Percentiles rank a stretch among this genome's conserved stretches.
These are phyloP conservation scores for Picochlorum sp. DNA, from an alignment of 139 green algal species.

Conservation along the genomic window DNA sequence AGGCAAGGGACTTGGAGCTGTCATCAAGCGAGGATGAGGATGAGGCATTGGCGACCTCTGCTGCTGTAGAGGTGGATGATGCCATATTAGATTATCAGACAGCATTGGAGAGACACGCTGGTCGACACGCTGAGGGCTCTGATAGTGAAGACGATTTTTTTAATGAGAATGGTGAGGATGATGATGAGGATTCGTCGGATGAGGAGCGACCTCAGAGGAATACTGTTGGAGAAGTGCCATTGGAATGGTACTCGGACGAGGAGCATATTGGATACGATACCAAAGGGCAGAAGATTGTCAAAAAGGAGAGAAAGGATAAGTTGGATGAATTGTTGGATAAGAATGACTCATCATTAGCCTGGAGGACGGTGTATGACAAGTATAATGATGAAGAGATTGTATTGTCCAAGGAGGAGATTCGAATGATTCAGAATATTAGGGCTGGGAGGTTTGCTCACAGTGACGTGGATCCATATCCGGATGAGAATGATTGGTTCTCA, in stretches of 20 bases:
- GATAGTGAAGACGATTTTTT: conserved; percentile 14
- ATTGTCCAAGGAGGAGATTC: conserved; percentile 79
- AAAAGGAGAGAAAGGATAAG: conserved; percentile 46
- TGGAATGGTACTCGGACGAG: conserved; percentile 93
- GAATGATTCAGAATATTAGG: conserved; percentile 85
- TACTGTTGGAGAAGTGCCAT: conserved; percentile 82
- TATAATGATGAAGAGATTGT: conserved; percentile 96
- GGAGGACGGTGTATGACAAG: conserved; percentile 86
- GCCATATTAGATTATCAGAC: conserved; percentile 45
- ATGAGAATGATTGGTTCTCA: conserved; percentile 72
- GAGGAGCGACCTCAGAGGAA: conserved; percentile 80
- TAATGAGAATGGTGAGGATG: conserved; percentile 9
- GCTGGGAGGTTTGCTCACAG: conserved; percentile 78
- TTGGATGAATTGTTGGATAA: conserved; percentile 68
- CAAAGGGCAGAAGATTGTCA: conserved; percentile 60
- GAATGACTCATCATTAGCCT: conserved; percentile 36
- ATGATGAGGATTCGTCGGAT: conserved; percentile 78
- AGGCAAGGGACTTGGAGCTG: conserved; percentile 24
- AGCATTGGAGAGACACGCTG: not conserved
- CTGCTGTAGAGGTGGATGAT: conserved; percentile 44
- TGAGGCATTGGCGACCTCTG: conserved; percentile 14
- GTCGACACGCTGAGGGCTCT: not conserved
- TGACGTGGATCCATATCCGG: conserved; percentile 63
- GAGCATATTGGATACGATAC: conserved; percentile 92
- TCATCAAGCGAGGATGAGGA: conserved; percentile 41